Percentiles rank a stretch among this genome's conserved stretches.
These are phyloP conservation scores for Pyrenophora graminea DNA, from an alignment of 2,329 filamentous ascomycete genomes.

Conservation along the genomic window DNA sequence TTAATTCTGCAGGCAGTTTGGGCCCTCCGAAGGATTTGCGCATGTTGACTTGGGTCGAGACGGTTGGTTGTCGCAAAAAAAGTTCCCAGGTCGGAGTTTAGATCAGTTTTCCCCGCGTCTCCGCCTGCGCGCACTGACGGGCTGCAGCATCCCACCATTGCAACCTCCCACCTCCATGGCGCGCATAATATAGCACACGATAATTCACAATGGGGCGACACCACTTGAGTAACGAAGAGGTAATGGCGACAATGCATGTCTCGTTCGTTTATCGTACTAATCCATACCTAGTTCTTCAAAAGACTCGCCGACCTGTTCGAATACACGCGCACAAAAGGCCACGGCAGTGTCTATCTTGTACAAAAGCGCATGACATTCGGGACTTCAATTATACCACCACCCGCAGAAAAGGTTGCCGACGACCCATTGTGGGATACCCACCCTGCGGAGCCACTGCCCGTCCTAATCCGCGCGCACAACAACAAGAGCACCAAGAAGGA, in stretches of 20 bases:
- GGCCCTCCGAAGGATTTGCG: conserved; percentile 47
- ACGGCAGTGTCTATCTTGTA: conserved; percentile 73
- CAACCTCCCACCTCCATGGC: conserved; percentile 24
- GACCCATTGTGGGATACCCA: conserved; percentile 65
- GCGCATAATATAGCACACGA: conserved; percentile 25
- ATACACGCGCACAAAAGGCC: conserved; percentile 67
- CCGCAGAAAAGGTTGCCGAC: conserved; percentile 49
- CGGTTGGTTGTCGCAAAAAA: conserved; percentile 31
- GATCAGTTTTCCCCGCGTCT: conserved; percentile 25
- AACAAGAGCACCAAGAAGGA: conserved; percentile 62
- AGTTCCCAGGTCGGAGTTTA: conserved; percentile 37
- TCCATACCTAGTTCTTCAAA: conserved; percentile 67
- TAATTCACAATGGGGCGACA: conserved; percentile 51
- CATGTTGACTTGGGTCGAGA: conserved; percentile 36
- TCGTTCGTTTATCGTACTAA: conserved; percentile 1
- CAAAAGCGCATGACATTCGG: conserved; percentile 68
- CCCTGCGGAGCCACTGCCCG: conserved; percentile 64
- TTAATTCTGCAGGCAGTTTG: conserved; percentile 52
- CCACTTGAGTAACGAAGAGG: conserved; percentile 66
- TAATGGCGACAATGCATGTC: conserved; percentile 43
- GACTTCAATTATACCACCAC: conserved; percentile 43
- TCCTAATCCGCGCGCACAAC: conserved; percentile 84
- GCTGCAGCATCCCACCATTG: conserved; percentile 24
- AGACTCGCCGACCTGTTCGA: conserved; percentile 71
- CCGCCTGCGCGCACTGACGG: conserved; percentile 23